These are phyloP conservation scores for Striga hermonthica DNA, from an alignment of 305 asterid genomes.

Conservation along the genomic window DNA sequence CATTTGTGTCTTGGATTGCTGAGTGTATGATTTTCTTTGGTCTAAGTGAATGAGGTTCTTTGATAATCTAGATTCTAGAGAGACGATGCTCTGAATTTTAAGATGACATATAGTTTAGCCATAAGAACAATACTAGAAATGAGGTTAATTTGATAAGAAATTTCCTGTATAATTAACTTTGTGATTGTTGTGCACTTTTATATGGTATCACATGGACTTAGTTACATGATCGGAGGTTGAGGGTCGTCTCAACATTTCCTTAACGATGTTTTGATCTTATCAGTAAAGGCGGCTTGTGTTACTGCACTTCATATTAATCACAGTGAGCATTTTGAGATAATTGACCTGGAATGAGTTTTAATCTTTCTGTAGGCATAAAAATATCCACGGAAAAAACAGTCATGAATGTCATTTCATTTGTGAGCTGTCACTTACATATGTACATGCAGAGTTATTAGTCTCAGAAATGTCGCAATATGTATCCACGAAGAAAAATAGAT, in stretches of 20 bases:
- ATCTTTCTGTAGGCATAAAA: too few species aligned
- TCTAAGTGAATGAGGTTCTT: background rate
- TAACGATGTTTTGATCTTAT: background rate
- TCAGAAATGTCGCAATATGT: background rate
- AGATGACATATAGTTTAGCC: background rate
- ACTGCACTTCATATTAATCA: background rate
- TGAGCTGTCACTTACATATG: background rate
- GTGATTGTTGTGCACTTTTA: background rate
- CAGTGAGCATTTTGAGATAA: background rate
- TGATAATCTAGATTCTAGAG: background rate
- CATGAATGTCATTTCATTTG: background rate
- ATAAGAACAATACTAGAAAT: background rate
- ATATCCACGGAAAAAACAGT: too few species aligned
- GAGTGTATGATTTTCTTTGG: background rate
- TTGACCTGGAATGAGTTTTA: background rate
- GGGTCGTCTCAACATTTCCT: background rate
- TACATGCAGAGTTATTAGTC: background rate
- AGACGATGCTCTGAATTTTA: background rate
- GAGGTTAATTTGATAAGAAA: background rate
- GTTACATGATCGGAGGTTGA: background rate
- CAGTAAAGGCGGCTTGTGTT: constrained; percentile 9
- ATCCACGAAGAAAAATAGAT: constrained; percentile 13
- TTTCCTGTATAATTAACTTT: background rate
- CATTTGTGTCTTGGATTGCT: background rate
- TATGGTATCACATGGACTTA: background rate